Base-by-base conservation (phyloP, 768 basidiomycete species). In the Saitozyma podzolica region DNA sequence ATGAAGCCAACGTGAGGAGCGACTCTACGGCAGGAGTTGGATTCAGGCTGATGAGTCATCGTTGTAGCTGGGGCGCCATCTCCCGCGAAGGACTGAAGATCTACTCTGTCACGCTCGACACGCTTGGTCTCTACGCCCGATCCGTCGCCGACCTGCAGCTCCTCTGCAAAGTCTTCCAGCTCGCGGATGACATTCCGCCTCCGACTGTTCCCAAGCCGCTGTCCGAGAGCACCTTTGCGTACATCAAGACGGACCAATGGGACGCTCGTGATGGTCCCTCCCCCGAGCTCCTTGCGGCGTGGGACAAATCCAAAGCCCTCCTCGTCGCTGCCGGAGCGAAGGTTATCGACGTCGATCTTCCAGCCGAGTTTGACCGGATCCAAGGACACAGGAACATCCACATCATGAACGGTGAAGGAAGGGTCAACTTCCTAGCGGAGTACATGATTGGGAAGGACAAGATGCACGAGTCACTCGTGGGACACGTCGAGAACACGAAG, bases 101-200 rank as follows among this genome's bases (percentile, higher is more conserved):
- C 45, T 59, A 29, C 53, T 57, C 69, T 6, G 55, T 70, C 51
- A 72, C 72, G 10, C 70, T 69, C 54, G 78, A 78, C 62, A 78
- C 79, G 1, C 58, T 79, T 20, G 79, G 79, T 9, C 53, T 80
- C 10, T 80, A 68, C 64, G 68, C 70, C 7, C 66, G 79, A n/a
- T 67, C 69, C 14, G 39, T 69, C n/a, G 64, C 67, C 9, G 79
- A 80, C 53, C 65, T 80, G 7, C 40, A 75, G 57, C 67, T 76
- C 1, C 59, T 80, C 40, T 61, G 67, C 19, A 20, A 68, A 13
- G 64, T 66, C 20, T 73, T 79, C 63, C 43, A 53, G 0, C 40
- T 79, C 19, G 41, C 49, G 13, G 71, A 73, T 56, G 73, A 73
- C 50, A 51, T 62, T 0, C 55, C 71, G 5, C 66, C 68, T 20